Base-by-base conservation (phyloP, 768 basidiomycete species). In the Macrocybe gigantea region DNA sequence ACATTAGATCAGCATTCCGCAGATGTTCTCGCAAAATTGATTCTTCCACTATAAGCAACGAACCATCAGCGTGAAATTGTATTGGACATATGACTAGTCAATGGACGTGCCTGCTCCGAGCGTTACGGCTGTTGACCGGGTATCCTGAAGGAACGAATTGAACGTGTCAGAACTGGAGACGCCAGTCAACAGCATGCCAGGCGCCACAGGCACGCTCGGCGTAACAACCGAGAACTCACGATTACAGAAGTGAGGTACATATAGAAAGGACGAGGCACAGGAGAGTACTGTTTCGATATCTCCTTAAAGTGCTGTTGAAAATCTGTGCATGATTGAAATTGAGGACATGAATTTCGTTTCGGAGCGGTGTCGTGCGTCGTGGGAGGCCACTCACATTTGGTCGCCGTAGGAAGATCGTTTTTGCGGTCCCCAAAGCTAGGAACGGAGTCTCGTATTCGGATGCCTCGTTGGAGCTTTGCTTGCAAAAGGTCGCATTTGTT, bases 241-340 rank as follows among this genome's bases (percentile, higher is more conserved):
- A 89, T 78, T 43, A 88, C 85, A 43, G 85, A 85, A 33, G 88
- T 90, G 35, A 85, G 71, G 68, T 88, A 83, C 45, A 82, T 73
- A 54, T 80, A 84, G 63, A 87, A 87, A 0, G 79, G 75, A 5
- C 88, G 76, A 37, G 77, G 74, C 22, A 77, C 70, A 9, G 84
- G 82, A 1, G 87, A 87, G 53, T 74, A 66, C 38, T 73, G 70
- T 52, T 75, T 79, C 40, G 75, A 73, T 34, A 88, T 84, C 45
- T 89, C 87, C 58, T 79, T 85, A 64, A 91, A 89, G 58, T 88
- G 85, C 49, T 83, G 79, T 54, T 83, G 81, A 64, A 91, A 88
- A 62, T 89, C 88, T 90, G 41, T 7, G 42, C 22, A 15, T 34
- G 42, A 44, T 14, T 37, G 44, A 33, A 22, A 22, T 22, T 51